These are phyloP conservation scores for Astraeus odoratus DNA, from an alignment of 768 basidiomycete species.

Conservation along the genomic window DNA sequence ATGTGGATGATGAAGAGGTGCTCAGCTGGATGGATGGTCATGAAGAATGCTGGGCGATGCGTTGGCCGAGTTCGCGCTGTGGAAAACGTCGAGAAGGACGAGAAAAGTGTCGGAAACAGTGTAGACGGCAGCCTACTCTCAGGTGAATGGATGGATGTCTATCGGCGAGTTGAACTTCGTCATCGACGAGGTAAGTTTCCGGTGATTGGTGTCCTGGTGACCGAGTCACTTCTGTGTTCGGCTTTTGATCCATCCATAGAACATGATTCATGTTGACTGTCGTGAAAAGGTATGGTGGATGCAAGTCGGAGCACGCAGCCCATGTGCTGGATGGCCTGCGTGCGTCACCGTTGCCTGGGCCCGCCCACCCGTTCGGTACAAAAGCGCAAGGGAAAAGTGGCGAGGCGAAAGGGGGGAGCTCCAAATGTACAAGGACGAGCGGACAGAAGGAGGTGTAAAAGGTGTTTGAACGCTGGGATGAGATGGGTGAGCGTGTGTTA, in stretches of 20 bases:
- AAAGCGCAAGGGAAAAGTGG: slow-evolving; percentile 14
- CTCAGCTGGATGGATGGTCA: slow-evolving; percentile 95
- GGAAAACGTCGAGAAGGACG: slow-evolving; percentile 38
- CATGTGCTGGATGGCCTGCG: slow-evolving; percentile 78
- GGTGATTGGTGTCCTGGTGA: not conserved
- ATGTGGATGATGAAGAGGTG: slow-evolving; percentile 85
- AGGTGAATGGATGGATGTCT: slow-evolving; percentile 78
- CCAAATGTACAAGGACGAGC: slow-evolving; percentile 30
- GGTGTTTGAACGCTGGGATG: slow-evolving; percentile 18
- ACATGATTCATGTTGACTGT: slow-evolving; percentile 94
- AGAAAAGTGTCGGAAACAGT: slow-evolving; percentile 25
- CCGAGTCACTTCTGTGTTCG: not conserved
- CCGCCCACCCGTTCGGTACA: not conserved
- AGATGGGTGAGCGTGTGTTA: too few species aligned
- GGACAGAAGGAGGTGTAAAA: slow-evolving; percentile 42
- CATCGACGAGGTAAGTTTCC: slow-evolving; percentile 72
- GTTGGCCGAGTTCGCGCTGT: slow-evolving; percentile 36
- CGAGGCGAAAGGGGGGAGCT: slow-evolving; percentile 14
- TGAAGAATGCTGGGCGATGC: slow-evolving; percentile 84
- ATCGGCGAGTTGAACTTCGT: slow-evolving; percentile 95
- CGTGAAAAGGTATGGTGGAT: slow-evolving; percentile 88
- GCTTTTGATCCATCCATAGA: slow-evolving; percentile 44
- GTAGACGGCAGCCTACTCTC: slow-evolving; percentile 56
- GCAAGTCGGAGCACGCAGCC: slow-evolving; percentile 88
- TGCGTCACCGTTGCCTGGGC: slow-evolving; percentile 42